Evolutionary conservation across 768 basidiomycete species (phyloP).

Genomic region (Boletus sp.): DNA sequence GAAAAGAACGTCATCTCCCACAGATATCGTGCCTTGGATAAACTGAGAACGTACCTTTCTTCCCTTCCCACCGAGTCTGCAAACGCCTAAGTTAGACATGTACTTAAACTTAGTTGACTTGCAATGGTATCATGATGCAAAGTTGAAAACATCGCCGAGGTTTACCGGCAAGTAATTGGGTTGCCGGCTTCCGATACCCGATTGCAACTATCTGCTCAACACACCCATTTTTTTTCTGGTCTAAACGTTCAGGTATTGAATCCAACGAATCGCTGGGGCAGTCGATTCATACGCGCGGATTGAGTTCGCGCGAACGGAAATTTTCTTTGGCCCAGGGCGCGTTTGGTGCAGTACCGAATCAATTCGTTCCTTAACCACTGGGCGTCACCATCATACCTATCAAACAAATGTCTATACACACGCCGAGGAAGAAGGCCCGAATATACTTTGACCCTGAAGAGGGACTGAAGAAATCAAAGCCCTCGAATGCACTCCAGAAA

Average conservation of each 20-base stretch:
- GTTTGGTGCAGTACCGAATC: neutral
- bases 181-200: slow-evolving; percentile 22
- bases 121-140: too few species aligned
- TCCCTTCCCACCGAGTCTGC: slow-evolving; percentile 1
- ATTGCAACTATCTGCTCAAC: neutral
- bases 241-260: neutral
- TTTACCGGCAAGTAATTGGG: slow-evolving; percentile 4
- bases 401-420: slow-evolving; percentile 19
- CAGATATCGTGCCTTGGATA: slow-evolving; percentile 60
- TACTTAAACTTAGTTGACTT: too few species aligned
- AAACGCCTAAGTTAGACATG: too few species aligned
- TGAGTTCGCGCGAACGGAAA: neutral
- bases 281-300: neutral
- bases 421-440: slow-evolving; percentile 29
- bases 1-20: slow-evolving; percentile 69
- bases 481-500: slow-evolving; percentile 45
- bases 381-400: neutral
- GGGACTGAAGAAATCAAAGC: slow-evolving; percentile 8
- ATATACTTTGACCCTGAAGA: slow-evolving; percentile 23
- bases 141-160: neutral
- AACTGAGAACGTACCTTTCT: slow-evolving; percentile 45
- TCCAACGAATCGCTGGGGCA: neutral
- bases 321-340: neutral
- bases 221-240: neutral
- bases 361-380: neutral